These are phyloP conservation scores for Dendrocalamus sinicus DNA, from an alignment of 176 grass and related monocot genomes.

Conservation along the genomic window DNA sequence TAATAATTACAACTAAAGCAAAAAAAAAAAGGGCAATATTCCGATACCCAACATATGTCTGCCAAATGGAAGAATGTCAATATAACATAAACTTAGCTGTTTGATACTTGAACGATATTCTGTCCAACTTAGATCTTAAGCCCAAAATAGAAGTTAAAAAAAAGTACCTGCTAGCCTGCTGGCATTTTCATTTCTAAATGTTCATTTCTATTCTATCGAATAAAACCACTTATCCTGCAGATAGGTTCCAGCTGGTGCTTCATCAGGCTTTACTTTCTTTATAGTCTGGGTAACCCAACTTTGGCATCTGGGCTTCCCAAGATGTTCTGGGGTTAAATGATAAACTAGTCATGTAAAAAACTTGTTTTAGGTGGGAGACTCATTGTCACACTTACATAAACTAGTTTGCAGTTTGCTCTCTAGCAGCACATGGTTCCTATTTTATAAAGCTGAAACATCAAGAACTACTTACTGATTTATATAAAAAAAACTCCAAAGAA, in stretches of 20 bases:
- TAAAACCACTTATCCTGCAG: not conserved
- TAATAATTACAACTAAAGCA: not conserved
- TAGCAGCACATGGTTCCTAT: slow-evolving; percentile 18
- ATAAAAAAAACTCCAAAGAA: not conserved
- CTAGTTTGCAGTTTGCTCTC: not conserved
- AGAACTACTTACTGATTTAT: not conserved
- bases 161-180: not conserved
- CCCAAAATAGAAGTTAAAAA: not conserved
- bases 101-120: not conserved
- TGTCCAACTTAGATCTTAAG: not conserved
- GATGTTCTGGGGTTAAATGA: not conserved
- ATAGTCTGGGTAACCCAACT: not conserved
- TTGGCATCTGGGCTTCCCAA: not conserved
- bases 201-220: not conserved
- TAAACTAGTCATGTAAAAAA: not conserved
- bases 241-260: not conserved
- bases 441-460: slow-evolving; percentile 21
- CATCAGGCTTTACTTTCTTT: not conserved
- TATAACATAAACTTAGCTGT: not conserved
- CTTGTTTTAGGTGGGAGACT: not conserved
- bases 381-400: not conserved
- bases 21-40: not conserved
- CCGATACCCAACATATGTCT: not conserved
- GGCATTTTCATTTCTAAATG: not conserved
- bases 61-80: slow-evolving; percentile 7